phyloP scores from a whole-genome alignment of 306 rosid species.

The Geum urbanum region DNA sequence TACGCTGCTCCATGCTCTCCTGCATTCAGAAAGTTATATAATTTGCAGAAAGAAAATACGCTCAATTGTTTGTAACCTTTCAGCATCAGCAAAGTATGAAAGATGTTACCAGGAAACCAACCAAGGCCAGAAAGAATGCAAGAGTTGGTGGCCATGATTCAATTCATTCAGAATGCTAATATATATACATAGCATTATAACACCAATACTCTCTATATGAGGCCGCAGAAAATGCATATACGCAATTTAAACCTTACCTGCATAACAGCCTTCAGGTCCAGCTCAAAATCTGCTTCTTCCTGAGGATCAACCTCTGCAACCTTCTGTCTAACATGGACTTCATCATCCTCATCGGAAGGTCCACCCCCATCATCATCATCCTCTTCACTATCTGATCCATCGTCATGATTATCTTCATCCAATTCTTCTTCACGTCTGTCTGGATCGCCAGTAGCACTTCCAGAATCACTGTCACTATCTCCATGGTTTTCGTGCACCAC shows the following conservation, averaged over 20 bases:
- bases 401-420: constrained; percentile 79
- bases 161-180: background rate
- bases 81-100: background rate
- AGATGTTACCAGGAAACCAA: background rate
- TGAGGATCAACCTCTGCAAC: constrained; percentile 78
- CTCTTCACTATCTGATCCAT: constrained; percentile 77
- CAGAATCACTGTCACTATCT: constrained; percentile 78
- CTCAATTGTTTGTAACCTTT: constrained; percentile 16
- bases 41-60: background rate
- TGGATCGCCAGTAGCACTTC: constrained; percentile 65
- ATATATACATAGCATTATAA: background rate
- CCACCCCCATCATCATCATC: constrained; percentile 75
- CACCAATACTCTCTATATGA: constrained; percentile 7
- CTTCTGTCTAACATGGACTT: constrained; percentile 89
- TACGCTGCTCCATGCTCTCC: constrained; percentile 98
- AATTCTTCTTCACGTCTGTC: constrained; percentile 77
- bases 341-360: constrained; percentile 94
- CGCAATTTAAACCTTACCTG: constrained; percentile 53
- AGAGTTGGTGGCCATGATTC: background rate
- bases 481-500: constrained; percentile 54
- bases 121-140: background rate
- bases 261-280: constrained; percentile 87
- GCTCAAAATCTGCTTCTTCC: constrained; percentile 88
- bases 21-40: constrained; percentile 34
- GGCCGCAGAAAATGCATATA: constrained; percentile 15